Conservation (phyloP, 768 basidiomycete genomes). For the Dentipellis sp. region DNA sequence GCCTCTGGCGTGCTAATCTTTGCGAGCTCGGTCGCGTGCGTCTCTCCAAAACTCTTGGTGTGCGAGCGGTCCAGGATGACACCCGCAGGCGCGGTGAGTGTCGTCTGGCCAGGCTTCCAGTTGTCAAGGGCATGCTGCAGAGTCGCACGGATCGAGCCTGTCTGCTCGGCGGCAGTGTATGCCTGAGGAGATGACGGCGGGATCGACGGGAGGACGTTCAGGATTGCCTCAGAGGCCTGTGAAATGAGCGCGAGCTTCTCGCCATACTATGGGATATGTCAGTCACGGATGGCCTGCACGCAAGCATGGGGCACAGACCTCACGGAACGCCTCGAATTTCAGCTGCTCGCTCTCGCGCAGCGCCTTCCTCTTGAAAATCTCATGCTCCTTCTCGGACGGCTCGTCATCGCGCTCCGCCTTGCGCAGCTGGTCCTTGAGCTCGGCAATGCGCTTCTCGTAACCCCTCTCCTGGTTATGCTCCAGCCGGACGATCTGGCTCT, state of each 20-base stretch:
- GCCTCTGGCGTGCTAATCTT: conserved; percentile 33
- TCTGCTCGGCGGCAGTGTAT: conserved; percentile 53
- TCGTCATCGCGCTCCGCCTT: conserved; percentile 58
- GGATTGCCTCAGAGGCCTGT: conserved; percentile 57
- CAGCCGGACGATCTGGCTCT: conserved; percentile 51
- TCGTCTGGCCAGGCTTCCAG: conserved; percentile 60
- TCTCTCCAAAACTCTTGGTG: conserved; percentile 78
- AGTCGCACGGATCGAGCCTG: conserved; percentile 61
- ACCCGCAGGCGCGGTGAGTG: conserved; percentile 29
- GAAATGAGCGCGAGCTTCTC: conserved; percentile 72
- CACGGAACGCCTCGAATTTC: conserved; percentile 77
- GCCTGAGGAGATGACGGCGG: conserved; percentile 49
- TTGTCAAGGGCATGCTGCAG: conserved; percentile 74
- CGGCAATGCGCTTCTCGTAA: conserved; percentile 56
- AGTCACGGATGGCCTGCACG: conserved; percentile 3
- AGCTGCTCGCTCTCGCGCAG: conserved; percentile 62
- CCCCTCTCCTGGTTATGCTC: conserved; percentile 61
- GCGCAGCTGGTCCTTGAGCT: conserved; percentile 61
- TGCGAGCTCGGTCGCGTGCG: conserved; percentile 66
- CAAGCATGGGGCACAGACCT: conserved; percentile 35
- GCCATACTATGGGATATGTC: conserved; percentile 43
- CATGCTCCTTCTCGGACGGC: conserved; percentile 58
- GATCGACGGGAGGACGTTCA: conserved; percentile 53
- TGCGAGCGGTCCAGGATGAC: conserved; percentile 59
- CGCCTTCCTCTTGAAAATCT: conserved; percentile 67